phyloP scores from a whole-genome alignment of 805 yeast species.

The Saturnispora ahearnii region DNA sequence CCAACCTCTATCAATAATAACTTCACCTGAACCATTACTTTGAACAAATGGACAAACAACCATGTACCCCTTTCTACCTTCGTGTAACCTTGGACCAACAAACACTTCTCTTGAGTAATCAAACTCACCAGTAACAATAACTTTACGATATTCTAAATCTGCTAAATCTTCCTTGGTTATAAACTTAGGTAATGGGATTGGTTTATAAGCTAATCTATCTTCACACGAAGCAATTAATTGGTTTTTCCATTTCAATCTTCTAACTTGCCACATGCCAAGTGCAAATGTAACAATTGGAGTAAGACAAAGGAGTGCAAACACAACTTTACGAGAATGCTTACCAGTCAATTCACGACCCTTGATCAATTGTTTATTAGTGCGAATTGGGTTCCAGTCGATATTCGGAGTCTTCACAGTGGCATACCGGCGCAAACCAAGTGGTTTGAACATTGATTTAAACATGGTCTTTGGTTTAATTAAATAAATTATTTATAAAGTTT shows the following conservation, averaged over 20 bases:
- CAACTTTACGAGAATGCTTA: constrained; percentile 20
- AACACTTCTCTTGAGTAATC: constrained; percentile 81
- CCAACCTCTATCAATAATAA: constrained; percentile 91
- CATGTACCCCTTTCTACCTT: constrained; percentile 68
- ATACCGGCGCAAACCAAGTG: constrained; percentile 13
- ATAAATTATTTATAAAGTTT: too few species aligned
- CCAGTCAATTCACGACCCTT: constrained; percentile 22
- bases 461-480: background rate
- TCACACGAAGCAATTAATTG: constrained; percentile 75
- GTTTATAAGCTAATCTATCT: constrained; percentile 64
- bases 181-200: constrained; percentile 63
- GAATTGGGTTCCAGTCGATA: constrained; percentile 79
- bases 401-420: constrained; percentile 52
- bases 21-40: constrained; percentile 62
- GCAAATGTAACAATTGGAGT: constrained; percentile 86
- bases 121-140: constrained; percentile 67
- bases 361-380: constrained; percentile 34
- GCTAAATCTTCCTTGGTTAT: constrained; percentile 52
- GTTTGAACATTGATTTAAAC: constrained; percentile 2
- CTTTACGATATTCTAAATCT: constrained; percentile 76
- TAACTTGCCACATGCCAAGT: constrained; percentile 89
- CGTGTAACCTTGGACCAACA: constrained; percentile 79
- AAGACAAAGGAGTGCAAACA: constrained; percentile 39
- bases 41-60: constrained; percentile 77
- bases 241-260: constrained; percentile 81